phyloP scores from a whole-genome alignment of 345 rosid genomes.

The Linum usitatissimum region DNA sequence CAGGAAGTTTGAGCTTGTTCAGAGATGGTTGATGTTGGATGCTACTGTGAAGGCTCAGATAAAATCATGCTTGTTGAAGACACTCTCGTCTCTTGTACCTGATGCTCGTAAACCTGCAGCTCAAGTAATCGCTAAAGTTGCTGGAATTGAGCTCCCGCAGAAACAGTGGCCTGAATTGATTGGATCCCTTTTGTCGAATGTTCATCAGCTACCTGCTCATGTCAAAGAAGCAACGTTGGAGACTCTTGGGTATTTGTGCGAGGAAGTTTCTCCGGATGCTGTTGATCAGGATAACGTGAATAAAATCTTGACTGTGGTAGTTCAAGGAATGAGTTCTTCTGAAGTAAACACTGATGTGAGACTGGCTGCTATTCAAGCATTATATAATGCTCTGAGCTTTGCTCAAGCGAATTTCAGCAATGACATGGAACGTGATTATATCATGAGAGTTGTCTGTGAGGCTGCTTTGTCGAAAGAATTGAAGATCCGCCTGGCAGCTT shows the following conservation, averaged over 20 bases:
- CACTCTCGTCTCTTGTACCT: constrained; percentile 1
- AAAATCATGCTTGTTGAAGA: not conserved
- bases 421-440: constrained; percentile 39
- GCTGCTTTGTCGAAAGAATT: constrained; percentile 31
- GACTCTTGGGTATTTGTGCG: constrained; percentile 9
- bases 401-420: constrained; percentile 40
- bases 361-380: constrained; percentile 34
- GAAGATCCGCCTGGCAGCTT: constrained; percentile 36
- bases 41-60: not conserved
- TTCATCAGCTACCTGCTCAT: constrained; percentile 9
- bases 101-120: constrained; percentile 1
- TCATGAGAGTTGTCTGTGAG: constrained; percentile 40
- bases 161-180: constrained; percentile 3
- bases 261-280: constrained; percentile 7
- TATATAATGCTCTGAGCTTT: constrained; percentile 35
- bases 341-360: constrained; percentile 33
- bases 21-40: constrained; percentile 6
- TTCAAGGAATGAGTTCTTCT: constrained; percentile 37
- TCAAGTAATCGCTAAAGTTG: constrained; percentile 5
- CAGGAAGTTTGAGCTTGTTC: constrained; percentile 8
- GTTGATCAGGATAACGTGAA: constrained; percentile 1
- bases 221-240: constrained; percentile 7
- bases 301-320: constrained; percentile 24
- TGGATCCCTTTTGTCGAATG: constrained; percentile 5
- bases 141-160: constrained; percentile 4